Evolutionary conservation across 495 filamentous ascomycete genomes (phyloP).

Genomic region (Aspergillus olivimuriae): DNA sequence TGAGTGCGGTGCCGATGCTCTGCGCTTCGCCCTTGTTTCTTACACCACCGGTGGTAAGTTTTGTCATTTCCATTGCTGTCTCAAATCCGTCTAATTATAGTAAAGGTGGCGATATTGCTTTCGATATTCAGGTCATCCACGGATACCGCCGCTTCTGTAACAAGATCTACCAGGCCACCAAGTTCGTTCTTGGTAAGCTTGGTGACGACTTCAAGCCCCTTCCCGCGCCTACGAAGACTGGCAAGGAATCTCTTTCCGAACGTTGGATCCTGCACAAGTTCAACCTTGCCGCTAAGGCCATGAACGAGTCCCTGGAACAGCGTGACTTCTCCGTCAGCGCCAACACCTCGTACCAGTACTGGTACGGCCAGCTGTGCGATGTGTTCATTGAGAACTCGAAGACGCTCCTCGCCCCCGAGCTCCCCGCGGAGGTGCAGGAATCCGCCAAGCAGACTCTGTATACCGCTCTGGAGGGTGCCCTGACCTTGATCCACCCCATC

Average conservation of each 20-base stretch:
- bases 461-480: constrained; percentile 60
- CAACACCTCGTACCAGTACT: constrained; percentile 60
- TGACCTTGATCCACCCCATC: constrained; percentile 67
- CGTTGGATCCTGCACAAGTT: constrained; percentile 82
- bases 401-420: constrained; percentile 57
- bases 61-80: too few relatives aligned
- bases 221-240: constrained; percentile 47
- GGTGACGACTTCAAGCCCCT: constrained; percentile 64
- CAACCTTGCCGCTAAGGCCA: constrained; percentile 63
- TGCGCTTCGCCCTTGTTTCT: constrained; percentile 72
- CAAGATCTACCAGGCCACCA: constrained; percentile 88
- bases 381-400: constrained; percentile 77
- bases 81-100: too few relatives aligned
- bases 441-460: constrained; percentile 62
- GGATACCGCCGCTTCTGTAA: constrained; percentile 83
- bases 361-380: constrained; percentile 60
- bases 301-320: constrained; percentile 61
- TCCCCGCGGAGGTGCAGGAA: constrained; percentile 46
- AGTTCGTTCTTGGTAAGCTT: constrained; percentile 76
- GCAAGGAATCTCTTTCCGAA: constrained; percentile 67
- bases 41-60: constrained; percentile 76
- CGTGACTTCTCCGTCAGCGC: constrained; percentile 68
- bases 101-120: constrained; percentile 66
- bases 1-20: constrained; percentile 79
- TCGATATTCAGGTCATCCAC: constrained; percentile 79